Evolutionary conservation across 1,284 basidiomycete genomes (phyloP), one percentile per base, ranked within the genome.

Genomic region (Trichosporon coremiiforme): DNA sequence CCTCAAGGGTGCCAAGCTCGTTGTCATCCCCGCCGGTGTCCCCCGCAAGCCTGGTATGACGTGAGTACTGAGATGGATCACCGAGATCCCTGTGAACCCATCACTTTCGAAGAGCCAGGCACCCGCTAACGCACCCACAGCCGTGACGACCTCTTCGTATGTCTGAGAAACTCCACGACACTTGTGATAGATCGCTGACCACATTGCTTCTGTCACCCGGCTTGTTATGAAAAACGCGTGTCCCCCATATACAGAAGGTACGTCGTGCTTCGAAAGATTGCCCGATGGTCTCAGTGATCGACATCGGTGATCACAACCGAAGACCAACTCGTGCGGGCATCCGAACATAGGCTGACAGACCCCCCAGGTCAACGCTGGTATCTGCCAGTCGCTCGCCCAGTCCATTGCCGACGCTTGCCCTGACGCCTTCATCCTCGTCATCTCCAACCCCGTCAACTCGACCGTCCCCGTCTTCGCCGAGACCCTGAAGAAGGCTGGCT

Each of bases 1-100:
- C 20, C 75, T 83, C 68, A 79, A 80, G 71, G 82, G 74, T 45
- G 78, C 80, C 65, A 82, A 84, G 85, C 90, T 99, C 75, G 91
- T 99, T 76, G 91, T 99, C 77, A 97, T 98, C 84, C 97, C 97
- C 72, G 96, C 96, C 84, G 97, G 96, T 89, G 94, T 95, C 71
- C 94, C 94, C 74, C 88, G 94, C 82, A 95, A 95, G 89, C 93
- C 94, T 38, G 85, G 84, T 67, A 85, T 84, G 83, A 84, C 83
- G 77, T 77, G 76, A 89, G 90, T 88, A n/a, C 22, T n/a, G 29
- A n/a, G 3, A 15, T 62, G 8, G 47, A 9, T 41, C 38, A 41
- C 31, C 47, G 65, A 53, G 41, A 38, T 12, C 35, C 20, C 15
- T 20, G 31, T 41, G 29, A 47, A 12, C 31, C 20, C 29, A 22